Percentiles rank a stretch among this genome's conserved stretches.
These are phyloP conservation scores for Solanum ahanhuiri DNA, from an alignment of 257 asterid genomes.

Conservation along the genomic window DNA sequence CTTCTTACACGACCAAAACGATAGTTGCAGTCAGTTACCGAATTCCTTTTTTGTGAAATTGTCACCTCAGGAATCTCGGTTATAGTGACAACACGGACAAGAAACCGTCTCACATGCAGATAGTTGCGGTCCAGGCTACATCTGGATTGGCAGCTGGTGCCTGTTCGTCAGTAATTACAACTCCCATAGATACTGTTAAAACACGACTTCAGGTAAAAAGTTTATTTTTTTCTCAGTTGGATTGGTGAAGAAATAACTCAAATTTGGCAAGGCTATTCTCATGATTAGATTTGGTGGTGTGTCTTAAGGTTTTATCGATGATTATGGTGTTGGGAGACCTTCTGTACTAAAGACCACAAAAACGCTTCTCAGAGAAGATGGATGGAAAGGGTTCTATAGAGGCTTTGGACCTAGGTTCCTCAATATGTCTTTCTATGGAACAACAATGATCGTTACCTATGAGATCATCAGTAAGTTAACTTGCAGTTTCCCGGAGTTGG, in stretches of 20 bases:
- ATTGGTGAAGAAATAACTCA: not conserved
- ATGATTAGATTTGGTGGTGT: not conserved
- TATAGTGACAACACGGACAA: slow-evolving; percentile 40
- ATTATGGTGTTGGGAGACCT: slow-evolving; percentile 81
- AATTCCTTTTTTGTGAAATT: not conserved
- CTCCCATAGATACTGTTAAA: slow-evolving; percentile 81
- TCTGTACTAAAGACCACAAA: slow-evolving; percentile 65
- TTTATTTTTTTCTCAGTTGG: not conserved
- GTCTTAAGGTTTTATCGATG: slow-evolving; percentile 65
- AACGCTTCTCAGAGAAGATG: slow-evolving; percentile 69
- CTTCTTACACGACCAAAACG: not conserved
- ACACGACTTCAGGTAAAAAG: slow-evolving; percentile 73
- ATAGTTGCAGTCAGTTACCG: not conserved
- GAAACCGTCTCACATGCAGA: slow-evolving; percentile 64
- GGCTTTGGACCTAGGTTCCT: slow-evolving; percentile 91
- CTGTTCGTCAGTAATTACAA: slow-evolving; percentile 67
- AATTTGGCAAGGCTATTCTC: not conserved
- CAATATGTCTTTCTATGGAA: slow-evolving; percentile 86
- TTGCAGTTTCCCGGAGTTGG: too few relatives aligned
- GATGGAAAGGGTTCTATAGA: slow-evolving; percentile 87
- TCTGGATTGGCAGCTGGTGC: slow-evolving; percentile 91
- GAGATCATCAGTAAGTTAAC: slow-evolving; percentile 65
- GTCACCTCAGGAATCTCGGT: slow-evolving; percentile 45
- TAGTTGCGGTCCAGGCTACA: slow-evolving; percentile 75
- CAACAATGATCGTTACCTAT: slow-evolving; percentile 88